A percentile compares a stretch with the other conserved stretches of the same genome.
Conservation (phyloP, 1,139 yeast species). For the Hanseniaspora uvarum region DNA sequence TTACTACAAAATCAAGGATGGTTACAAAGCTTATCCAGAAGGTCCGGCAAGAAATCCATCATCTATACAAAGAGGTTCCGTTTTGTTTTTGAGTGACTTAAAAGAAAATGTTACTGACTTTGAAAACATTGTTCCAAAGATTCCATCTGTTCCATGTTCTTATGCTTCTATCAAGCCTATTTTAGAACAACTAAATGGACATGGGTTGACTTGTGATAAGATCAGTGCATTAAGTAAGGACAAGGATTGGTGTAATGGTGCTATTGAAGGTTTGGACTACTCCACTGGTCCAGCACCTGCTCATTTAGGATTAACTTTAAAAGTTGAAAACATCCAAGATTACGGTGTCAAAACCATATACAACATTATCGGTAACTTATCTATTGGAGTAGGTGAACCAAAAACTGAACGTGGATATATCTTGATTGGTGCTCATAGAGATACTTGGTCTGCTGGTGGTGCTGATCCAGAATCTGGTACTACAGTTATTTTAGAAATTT, state of each 20-base stretch:
- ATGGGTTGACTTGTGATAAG: conserved; percentile 37
- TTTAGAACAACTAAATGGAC: conserved; percentile 43
- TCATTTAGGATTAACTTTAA: conserved; percentile 32
- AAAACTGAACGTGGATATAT: conserved; percentile 38
- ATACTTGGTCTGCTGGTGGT: conserved; percentile 69
- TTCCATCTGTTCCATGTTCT: conserved; percentile 56
- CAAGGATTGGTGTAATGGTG: conserved; percentile 38
- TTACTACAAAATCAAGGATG: conserved; percentile 41
- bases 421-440: conserved; percentile 59
- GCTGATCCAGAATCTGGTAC: conserved; percentile 64
- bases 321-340: conserved; percentile 47
- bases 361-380: conserved; percentile 48
- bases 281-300: conserved; percentile 52
- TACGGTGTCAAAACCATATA: conserved; percentile 48
- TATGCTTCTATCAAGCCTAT: conserved; percentile 50
- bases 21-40: conserved; percentile 48
- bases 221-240: conserved; percentile 21
- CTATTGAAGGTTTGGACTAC: conserved; percentile 41
- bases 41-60: conserved; percentile 65
- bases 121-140: conserved; percentile 41
- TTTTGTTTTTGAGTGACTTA: conserved; percentile 58
- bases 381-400: conserved; percentile 37
- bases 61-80: conserved; percentile 73
- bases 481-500: conserved; percentile 48
- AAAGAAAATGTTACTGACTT: conserved; percentile 87